A percentile compares a stretch with the other conserved stretches of the same genome.
Conservation (phyloP, 2,329 filamentous ascomycete species). For the Pyrenochaeta sp. region DNA sequence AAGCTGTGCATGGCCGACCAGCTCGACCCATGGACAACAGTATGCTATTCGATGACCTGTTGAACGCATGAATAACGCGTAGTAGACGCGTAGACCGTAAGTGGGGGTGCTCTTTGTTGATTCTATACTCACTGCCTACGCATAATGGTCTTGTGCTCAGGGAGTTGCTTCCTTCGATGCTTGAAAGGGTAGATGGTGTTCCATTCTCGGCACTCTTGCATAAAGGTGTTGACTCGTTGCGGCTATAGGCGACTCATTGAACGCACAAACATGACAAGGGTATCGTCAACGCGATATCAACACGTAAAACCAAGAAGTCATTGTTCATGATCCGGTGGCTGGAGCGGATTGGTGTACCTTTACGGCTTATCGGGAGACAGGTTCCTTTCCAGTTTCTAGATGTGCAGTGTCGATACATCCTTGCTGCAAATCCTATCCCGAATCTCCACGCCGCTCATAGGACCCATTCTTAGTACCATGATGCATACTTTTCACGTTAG, state of each 20-base stretch:
- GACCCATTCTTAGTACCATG: background rate
- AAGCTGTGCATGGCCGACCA: background rate
- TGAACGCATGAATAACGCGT: background rate
- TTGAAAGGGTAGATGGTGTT: too few species aligned
- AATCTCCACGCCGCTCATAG: constrained; percentile 9
- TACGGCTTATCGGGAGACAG: background rate
- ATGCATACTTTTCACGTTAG: constrained; percentile 1
- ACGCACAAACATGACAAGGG: background rate
- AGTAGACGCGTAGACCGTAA: background rate
- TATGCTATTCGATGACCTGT: background rate
- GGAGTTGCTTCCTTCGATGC: too few species aligned
- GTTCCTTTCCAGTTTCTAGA: background rate
- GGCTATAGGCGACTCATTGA: background rate
- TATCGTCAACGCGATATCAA: background rate
- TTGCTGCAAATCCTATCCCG: background rate
- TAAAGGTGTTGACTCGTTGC: background rate
- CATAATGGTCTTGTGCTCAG: too few species aligned
- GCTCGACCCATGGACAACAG: background rate
- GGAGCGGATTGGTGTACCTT: background rate
- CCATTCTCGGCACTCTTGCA: background rate
- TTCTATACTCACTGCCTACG: background rate
- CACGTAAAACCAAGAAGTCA: background rate
- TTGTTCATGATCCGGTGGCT: background rate
- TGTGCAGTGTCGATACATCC: background rate
- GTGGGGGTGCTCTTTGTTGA: background rate